phyloP scores from a whole-genome alignment of 2,329 filamentous ascomycete species.

The Trichophyton mentagrophytes region DNA sequence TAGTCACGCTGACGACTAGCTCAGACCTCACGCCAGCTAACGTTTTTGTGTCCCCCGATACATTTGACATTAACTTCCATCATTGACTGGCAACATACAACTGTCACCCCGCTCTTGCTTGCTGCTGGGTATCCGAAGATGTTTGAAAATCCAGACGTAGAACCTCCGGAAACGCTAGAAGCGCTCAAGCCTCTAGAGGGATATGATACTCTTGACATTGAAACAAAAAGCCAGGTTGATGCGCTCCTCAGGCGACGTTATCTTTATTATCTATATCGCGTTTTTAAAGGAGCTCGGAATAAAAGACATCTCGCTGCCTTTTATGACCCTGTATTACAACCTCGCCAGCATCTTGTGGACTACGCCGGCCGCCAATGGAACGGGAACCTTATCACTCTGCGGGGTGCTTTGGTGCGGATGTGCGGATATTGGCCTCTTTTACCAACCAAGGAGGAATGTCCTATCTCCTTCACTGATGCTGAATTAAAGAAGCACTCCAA shows the following conservation, averaged over 20 bases:
- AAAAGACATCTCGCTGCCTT: constrained; percentile 8
- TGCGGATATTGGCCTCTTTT: constrained; percentile 9
- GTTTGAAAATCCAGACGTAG: constrained; percentile 9
- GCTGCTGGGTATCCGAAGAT: constrained; percentile 10
- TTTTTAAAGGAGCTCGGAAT: constrained; percentile 11
- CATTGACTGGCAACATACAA: constrained; percentile 12
- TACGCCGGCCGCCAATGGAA: constrained; percentile 8
- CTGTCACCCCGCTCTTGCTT: constrained; percentile 6
- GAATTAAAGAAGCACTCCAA: constrained; percentile 9
- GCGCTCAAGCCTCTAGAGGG: constrained; percentile 7
- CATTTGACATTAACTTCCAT: constrained; percentile 6
- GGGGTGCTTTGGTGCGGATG: constrained; percentile 7
- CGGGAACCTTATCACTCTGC: constrained; percentile 8
- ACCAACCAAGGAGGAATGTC: constrained; percentile 5
- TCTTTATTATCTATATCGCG: constrained; percentile 11
- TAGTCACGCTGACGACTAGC: not conserved
- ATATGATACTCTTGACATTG: constrained; percentile 9
- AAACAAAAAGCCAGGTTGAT: constrained; percentile 7
- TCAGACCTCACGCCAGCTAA: constrained; percentile 9
- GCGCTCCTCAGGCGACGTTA: constrained; percentile 8
- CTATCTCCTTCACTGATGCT: constrained; percentile 7
- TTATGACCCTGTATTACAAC: constrained; percentile 3
- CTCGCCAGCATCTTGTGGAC: constrained; percentile 9
- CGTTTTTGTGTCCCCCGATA: constrained; percentile 9
- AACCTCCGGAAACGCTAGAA: constrained; percentile 5